Base-by-base conservation (phyloP, 805 yeast species). In the Kodamaea leandrae region DNA sequence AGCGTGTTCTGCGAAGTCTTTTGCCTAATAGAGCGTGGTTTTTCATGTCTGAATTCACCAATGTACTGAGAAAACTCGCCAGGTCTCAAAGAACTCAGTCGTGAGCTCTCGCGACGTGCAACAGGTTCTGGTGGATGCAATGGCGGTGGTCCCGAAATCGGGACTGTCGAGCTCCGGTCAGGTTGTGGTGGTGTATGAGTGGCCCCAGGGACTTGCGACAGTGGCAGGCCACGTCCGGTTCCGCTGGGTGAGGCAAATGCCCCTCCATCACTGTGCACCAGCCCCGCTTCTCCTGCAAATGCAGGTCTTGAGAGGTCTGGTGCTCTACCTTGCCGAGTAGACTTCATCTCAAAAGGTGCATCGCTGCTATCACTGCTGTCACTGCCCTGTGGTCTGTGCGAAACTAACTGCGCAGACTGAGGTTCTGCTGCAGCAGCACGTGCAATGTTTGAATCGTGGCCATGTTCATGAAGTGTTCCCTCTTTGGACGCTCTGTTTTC, bases 401-500 rank as follows among this genome's bases (percentile, higher is more conserved):
- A 9, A 3, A 39, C 32, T 4, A 39, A 10, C 16, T 36, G 33
- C 5, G 43, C 43, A 3, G 38, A 26, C 13, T 39, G 43, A 6
- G 43, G 38, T n/a, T 39, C 30, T 5, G 38, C 33, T 4, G 28
- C 23, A 15, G 36, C 41, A 8, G 40, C 26, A 18, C 26, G 15
- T 4, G 40, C 27, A 10, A 28, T 23, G n/a, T 23, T 18, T n/a
- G n/a, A n/a, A n/a, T n/a, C n/a, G n/a, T n/a, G n/a, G 14, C 17
- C n/a, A 8, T 12, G 25, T 10, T 17, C 32, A 25, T 26, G 29
- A 14, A 16, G 19, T 10, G 35, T 8, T 15, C 25, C 20, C 12
- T 24, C 37, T 44, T 35, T 51, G 16, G 43, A 39, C 7, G 43
- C 28, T 27, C 43, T 44, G 25, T 37, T 39, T 25, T 56, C 61